Evolutionary conservation across 345 rosid genomes (phyloP).

Genomic region (Balakata baccata): DNA sequence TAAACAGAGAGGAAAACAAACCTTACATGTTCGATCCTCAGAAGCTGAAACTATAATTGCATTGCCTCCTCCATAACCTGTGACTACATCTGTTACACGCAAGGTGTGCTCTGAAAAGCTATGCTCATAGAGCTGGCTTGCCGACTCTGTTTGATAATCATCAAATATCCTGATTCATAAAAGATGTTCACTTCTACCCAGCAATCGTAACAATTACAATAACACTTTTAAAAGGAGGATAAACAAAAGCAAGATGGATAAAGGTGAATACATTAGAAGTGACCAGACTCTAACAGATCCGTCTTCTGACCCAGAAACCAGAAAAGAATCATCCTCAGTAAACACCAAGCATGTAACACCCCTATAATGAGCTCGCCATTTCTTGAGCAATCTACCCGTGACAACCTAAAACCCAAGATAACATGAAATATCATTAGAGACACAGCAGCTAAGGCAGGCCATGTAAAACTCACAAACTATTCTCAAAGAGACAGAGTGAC

Average conservation of each 20-base stretch:
- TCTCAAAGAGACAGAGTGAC: not conserved
- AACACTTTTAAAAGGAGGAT: not conserved
- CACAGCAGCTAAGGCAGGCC: not conserved
- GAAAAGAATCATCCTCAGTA: constrained; percentile 66
- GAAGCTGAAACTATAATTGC: constrained; percentile 78
- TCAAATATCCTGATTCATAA: constrained; percentile 60
- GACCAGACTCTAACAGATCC: constrained; percentile 83
- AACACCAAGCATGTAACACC: constrained; percentile 69
- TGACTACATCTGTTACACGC: constrained; percentile 58
- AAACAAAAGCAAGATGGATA: not conserved
- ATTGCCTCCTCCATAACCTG: constrained; percentile 68
- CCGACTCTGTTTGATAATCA: constrained; percentile 49
- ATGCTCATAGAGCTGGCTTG: constrained; percentile 51
- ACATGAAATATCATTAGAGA: not conserved
- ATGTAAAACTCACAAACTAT: not conserved
- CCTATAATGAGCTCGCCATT: constrained; percentile 80
- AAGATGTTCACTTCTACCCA: not conserved
- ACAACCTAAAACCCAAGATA: constrained; percentile 48
- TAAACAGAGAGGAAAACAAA: constrained; percentile 18
- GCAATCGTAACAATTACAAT: not conserved
- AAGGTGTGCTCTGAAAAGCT: constrained; percentile 55
- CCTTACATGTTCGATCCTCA: constrained; percentile 85
- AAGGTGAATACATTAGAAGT: constrained; percentile 48
- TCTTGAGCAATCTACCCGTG: constrained; percentile 68
- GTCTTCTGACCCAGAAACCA: constrained; percentile 82